Evolutionary conservation across 1,284 basidiomycete genomes (phyloP).

Genomic region (Malassezia obtusa): DNA sequence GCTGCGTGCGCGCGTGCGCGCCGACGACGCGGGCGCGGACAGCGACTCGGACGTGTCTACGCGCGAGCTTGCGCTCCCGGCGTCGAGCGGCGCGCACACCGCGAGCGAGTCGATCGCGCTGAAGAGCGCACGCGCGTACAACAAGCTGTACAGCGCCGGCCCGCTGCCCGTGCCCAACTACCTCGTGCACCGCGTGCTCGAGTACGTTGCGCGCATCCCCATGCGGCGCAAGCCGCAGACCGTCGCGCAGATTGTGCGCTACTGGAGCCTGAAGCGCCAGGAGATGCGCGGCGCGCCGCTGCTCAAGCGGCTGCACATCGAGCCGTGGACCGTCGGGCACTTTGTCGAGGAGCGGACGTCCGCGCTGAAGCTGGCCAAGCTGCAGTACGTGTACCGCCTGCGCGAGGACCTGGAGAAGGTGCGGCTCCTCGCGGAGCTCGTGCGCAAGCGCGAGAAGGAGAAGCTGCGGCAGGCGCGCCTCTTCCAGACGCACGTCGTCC

Average conservation of each 20-base stretch:
- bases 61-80: conserved; percentile 19
- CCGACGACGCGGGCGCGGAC: not conserved
- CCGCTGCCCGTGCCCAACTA: conserved; percentile 54
- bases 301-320: conserved; percentile 83
- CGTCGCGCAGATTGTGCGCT: conserved; percentile 69
- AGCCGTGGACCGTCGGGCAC: conserved; percentile 85
- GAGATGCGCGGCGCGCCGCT: conserved; percentile 83
- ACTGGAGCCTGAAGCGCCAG: conserved; percentile 95
- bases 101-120: conserved; percentile 21
- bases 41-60: conserved; percentile 20
- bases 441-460: conserved; percentile 69
- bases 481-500: conserved; percentile 59
- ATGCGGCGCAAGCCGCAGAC: conserved; percentile 70
- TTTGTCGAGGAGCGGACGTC: conserved; percentile 57
- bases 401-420: conserved; percentile 69
- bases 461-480: conserved; percentile 68
- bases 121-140: conserved; percentile 54
- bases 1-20: conserved; percentile 19
- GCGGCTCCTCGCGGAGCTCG: conserved; percentile 61
- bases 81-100: conserved; percentile 1
- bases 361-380: conserved; percentile 63
- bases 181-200: conserved; percentile 60
- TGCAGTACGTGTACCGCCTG: conserved; percentile 57
- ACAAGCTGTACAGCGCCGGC: conserved; percentile 53
- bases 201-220: conserved; percentile 65